Evolutionary conservation across 441 rosid genomes (phyloP).

Genomic region (Aleurites moluccanus): DNA sequence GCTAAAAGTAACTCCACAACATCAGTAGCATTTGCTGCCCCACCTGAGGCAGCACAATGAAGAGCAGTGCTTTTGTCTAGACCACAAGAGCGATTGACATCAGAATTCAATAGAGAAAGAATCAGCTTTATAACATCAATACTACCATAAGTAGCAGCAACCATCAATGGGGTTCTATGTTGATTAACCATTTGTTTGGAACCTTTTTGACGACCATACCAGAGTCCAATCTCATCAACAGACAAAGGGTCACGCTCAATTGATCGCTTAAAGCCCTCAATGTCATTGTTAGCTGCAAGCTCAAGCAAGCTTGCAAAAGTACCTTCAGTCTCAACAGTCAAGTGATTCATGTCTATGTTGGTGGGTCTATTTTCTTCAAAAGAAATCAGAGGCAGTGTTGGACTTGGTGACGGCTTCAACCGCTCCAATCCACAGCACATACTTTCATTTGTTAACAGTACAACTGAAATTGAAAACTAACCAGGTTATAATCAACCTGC

Average conservation of each 20-base stretch:
- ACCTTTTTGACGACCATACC: conserved; percentile 57
- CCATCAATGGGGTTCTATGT: conserved; percentile 50
- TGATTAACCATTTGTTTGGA: conserved; percentile 42
- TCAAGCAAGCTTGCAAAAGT: conserved; percentile 55
- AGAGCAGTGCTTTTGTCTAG: conserved; percentile 46
- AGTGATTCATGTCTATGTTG: conserved; percentile 33
- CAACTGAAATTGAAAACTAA: conserved; percentile 33
- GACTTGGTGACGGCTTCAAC: conserved; percentile 30
- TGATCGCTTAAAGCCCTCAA: conserved; percentile 39
- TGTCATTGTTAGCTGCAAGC: conserved; percentile 62
- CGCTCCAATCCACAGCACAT: conserved; percentile 50
- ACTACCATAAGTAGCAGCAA: conserved; percentile 63
- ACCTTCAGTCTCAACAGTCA: conserved; percentile 33
- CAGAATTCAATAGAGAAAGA: conserved; percentile 36
- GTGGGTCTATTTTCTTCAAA: conserved; percentile 36
- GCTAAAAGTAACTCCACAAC: conserved; percentile 41
- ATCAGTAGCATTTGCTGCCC: conserved; percentile 41
- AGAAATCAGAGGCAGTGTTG: conserved; percentile 24
- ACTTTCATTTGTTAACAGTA: conserved; percentile 42
- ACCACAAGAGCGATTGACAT: conserved; percentile 39
- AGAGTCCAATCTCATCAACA: conserved; percentile 45
- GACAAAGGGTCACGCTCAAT: conserved; percentile 27
- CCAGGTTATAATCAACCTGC: conserved; percentile 21
- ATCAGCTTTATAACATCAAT: conserved; percentile 49
- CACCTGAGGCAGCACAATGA: conserved; percentile 56